Evolutionary conservation across 768 basidiomycete genomes (phyloP).

Genomic region (Hygrophorus pudorinus): DNA sequence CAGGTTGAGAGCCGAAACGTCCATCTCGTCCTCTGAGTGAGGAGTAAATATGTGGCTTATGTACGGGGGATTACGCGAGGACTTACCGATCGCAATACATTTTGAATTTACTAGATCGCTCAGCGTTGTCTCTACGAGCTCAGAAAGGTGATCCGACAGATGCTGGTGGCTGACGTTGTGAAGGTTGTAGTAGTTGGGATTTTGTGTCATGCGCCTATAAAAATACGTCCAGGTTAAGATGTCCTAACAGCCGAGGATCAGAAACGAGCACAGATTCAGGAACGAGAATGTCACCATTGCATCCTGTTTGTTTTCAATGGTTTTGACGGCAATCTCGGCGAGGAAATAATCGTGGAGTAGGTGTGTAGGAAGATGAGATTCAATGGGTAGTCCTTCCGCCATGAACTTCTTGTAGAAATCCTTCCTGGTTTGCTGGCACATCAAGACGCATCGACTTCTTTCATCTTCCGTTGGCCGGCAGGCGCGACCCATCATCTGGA

Average conservation of each 20-base stretch:
- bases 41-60: conserved; percentile 2
- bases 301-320: conserved; percentile 98
- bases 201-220: conserved; percentile 95
- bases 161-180: conserved; percentile 95
- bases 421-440: conserved; percentile 96
- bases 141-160: conserved; percentile 90
- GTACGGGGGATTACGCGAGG: background rate
- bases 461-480: conserved; percentile 86
- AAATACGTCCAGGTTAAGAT: conserved; percentile 99
- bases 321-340: conserved; percentile 96
- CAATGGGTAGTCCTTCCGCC: conserved; percentile 93
- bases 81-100: conserved; percentile 79
- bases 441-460: conserved; percentile 86
- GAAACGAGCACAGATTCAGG: background rate
- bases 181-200: conserved; percentile 90
- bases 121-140: conserved; percentile 89
- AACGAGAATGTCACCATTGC: conserved; percentile 54
- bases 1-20: conserved; percentile 82
- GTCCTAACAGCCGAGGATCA: conserved; percentile 40
- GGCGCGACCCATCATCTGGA: conserved; percentile 99
- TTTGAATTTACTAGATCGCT: conserved; percentile 90
- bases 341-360: conserved; percentile 95
- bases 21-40: conserved; percentile 80
- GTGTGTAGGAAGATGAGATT: conserved; percentile 87
- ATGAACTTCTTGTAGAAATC: conserved; percentile 99